phyloP scores from a whole-genome alignment of 768 basidiomycete genomes.

The Cystofilobasidium capitatum region DNA sequence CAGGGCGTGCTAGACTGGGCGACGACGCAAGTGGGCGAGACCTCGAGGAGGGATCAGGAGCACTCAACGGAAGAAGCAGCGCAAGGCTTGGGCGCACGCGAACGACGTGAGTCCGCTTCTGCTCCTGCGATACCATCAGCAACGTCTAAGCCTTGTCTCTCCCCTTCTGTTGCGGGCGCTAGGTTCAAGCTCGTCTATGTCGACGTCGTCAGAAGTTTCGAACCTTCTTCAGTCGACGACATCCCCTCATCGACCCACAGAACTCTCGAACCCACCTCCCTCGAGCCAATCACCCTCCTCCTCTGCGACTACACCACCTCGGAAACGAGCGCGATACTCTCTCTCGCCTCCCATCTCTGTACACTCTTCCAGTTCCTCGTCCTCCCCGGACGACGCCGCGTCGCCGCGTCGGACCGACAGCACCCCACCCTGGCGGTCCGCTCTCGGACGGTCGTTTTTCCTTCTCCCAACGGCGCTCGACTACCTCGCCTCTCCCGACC shows the following conservation, averaged over 20 bases:
- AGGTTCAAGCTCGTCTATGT: not conserved
- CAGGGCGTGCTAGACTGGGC: not conserved
- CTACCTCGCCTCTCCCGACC: not conserved
- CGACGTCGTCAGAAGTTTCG: not conserved
- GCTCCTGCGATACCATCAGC: not conserved
- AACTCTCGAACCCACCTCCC: not conserved
- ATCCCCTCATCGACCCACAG: too few species aligned
- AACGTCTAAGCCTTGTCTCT: not conserved
- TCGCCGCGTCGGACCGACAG: not conserved
- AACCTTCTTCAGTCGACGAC: too few species aligned
- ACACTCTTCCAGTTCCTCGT: not conserved
- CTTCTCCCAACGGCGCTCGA: not conserved
- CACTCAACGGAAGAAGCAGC: too few species aligned
- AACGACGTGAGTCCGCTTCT: too few species aligned
- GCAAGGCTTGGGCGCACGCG: too few species aligned
- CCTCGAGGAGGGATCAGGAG: too few species aligned
- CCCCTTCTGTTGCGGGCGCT: not conserved
- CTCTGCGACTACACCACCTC: not conserved
- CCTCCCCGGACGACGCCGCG: not conserved
- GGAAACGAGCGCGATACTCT: not conserved
- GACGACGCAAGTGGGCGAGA: too few species aligned
- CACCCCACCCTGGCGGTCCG: conserved; percentile 9
- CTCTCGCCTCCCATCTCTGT: not conserved
- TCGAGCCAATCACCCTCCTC: too few species aligned
- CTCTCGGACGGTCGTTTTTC: conserved; percentile 21